Percentiles rank a stretch among this genome's conserved stretches.
phyloP scores from a whole-genome alignment of 176 grass and related monocot species.

The Carex pumila region DNA sequence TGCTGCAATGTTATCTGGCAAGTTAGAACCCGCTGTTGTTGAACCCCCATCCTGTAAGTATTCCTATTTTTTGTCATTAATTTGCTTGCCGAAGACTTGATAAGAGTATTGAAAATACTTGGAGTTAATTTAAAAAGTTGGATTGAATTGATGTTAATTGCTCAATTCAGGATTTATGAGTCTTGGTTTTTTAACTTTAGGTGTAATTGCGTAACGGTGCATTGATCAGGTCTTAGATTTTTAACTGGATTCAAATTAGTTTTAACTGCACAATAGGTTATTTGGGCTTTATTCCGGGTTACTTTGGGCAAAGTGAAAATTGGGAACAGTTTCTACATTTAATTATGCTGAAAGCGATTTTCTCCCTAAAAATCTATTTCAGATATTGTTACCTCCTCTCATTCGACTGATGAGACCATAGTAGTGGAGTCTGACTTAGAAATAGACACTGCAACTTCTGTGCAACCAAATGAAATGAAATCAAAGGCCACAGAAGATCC shows the following conservation, averaged over 20 bases:
- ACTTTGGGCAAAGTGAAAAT: neutral
- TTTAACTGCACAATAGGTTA: neutral
- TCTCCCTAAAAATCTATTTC: conserved; percentile 9
- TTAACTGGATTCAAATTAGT: neutral
- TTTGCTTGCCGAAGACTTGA: too few species aligned
- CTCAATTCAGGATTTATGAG: neutral
- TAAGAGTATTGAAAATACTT: too few species aligned
- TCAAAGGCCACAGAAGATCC: conserved; percentile 18
- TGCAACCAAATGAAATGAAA: conserved; percentile 23
- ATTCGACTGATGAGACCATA: conserved; percentile 82
- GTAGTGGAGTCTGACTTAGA: conserved; percentile 80
- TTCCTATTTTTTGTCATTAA: neutral
- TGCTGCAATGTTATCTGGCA: conserved; percentile 64
- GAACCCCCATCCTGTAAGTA: conserved; percentile 89
- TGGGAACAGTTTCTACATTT: neutral
- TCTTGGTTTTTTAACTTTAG: neutral
- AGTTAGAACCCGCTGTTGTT: conserved; percentile 58
- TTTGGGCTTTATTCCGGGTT: neutral
- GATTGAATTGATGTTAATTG: neutral
- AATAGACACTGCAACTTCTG: conserved; percentile 70
- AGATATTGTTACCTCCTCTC: conserved; percentile 77
- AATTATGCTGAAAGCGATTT: neutral
- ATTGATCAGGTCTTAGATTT: neutral
- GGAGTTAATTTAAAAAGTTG: neutral
- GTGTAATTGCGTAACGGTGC: neutral